Evolutionary conservation across 2,329 filamentous ascomycete species (phyloP).

Genomic region (Alternaria brassicae): DNA sequence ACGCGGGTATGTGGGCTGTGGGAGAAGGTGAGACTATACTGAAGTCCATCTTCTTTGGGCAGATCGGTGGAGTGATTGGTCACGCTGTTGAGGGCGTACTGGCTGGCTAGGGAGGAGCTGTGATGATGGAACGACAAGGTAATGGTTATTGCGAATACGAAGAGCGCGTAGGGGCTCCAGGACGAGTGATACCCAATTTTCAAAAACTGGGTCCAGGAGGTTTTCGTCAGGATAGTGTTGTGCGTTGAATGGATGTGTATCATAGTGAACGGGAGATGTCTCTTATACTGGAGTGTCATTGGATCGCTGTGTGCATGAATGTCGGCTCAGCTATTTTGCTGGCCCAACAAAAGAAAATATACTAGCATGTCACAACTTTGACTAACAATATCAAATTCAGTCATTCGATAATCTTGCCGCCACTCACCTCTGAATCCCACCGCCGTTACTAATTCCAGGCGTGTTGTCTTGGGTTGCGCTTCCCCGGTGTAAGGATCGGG

Average conservation of each 20-base stretch:
- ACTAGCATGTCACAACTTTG: neutral
- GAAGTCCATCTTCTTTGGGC: conserved; percentile 77
- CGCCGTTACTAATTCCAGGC: conserved; percentile 3
- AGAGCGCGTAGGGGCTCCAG: neutral
- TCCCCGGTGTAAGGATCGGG: conserved; percentile 16
- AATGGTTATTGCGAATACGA: neutral
- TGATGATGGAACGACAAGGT: neutral
- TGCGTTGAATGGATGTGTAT: conserved; percentile 21
- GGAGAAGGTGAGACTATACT: conserved; percentile 79
- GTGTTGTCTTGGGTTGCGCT: conserved; percentile 3
- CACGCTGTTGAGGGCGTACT: conserved; percentile 46
- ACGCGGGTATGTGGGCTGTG: conserved; percentile 80
- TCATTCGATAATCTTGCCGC: neutral
- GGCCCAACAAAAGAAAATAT: neutral
- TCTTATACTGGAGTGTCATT: conserved; percentile 5
- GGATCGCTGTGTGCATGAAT: neutral
- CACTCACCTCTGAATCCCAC: conserved; percentile 5
- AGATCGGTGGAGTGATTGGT: conserved; percentile 67
- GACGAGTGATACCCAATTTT: conserved; percentile 4
- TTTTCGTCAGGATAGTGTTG: neutral
- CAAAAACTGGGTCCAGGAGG: neutral
- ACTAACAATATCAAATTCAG: neutral
- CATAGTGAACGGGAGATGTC: conserved; percentile 5
- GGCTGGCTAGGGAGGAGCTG: conserved; percentile 12
- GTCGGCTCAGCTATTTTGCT: neutral